A percentile compares a stretch with the other conserved stretches of the same genome.
These are phyloP conservation scores for Ceratocystis lukuohia DNA, from an alignment of 2,329 filamentous ascomycete genomes.

Conservation along the genomic window DNA sequence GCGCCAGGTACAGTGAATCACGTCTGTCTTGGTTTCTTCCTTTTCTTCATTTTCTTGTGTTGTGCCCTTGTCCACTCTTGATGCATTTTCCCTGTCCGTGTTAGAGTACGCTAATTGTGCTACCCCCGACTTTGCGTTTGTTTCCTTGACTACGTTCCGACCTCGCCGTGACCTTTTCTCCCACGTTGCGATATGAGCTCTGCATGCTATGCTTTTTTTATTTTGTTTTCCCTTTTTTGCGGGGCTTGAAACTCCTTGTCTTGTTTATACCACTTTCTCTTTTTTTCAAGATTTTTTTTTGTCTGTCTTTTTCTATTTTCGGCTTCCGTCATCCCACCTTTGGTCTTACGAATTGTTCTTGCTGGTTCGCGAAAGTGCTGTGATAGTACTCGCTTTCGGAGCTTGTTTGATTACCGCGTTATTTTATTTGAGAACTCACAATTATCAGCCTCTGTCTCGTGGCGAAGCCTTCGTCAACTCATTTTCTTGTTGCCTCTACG, in stretches of 20 bases:
- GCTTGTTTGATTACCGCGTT: not conserved
- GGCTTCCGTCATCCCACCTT: not conserved
- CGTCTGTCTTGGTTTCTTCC: not conserved
- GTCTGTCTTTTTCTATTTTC: slow-evolving; percentile 1
- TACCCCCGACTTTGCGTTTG: not conserved
- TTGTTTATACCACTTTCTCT: slow-evolving; percentile 18
- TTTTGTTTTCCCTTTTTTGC: slow-evolving; percentile 6
- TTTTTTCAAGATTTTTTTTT: slow-evolving; percentile 9
- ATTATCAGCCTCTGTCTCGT: not conserved
- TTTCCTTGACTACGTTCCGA: slow-evolving; percentile 11
- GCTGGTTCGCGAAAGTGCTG: too few species aligned
- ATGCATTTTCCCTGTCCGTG: not conserved
- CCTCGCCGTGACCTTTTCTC: slow-evolving; percentile 1
- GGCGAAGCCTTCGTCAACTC: not conserved
- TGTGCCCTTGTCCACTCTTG: not conserved
- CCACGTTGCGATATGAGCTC: slow-evolving; percentile 19
- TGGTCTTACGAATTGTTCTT: too few species aligned
- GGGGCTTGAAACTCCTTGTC: not conserved
- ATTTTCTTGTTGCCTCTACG: not conserved
- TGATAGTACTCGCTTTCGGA: too few species aligned
- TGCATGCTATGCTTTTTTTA: slow-evolving; percentile 19
- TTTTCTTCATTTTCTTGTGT: not conserved
- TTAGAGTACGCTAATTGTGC: not conserved
- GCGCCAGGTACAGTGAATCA: slow-evolving; percentile 27
- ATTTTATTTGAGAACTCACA: not conserved